Conservation (phyloP, 2,329 filamentous ascomycete species). For the Didymellaceae sp. region DNA sequence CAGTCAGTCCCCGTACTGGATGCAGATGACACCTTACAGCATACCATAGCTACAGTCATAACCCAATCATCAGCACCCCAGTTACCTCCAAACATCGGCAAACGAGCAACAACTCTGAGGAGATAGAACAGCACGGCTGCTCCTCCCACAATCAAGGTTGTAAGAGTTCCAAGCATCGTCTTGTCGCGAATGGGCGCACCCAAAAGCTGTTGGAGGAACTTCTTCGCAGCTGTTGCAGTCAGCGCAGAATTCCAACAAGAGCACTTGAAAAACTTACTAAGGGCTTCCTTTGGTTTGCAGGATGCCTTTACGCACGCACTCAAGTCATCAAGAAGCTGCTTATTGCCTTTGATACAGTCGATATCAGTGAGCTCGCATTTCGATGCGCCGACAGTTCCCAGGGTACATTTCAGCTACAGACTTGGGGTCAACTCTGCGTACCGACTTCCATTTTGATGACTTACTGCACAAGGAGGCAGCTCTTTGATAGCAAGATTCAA, state of each 20-base stretch:
- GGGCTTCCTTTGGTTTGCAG: slow-evolving; percentile 34
- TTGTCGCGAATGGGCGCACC: slow-evolving; percentile 45
- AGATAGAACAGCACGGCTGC: slow-evolving; percentile 44
- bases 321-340: slow-evolving; percentile 23
- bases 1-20: neutral
- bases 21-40: slow-evolving; percentile 10
- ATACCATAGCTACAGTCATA: slow-evolving; percentile 34
- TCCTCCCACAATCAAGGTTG: slow-evolving; percentile 45
- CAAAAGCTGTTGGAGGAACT: slow-evolving; percentile 38
- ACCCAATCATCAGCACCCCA: slow-evolving; percentile 51
- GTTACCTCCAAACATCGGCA: slow-evolving; percentile 44
- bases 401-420: slow-evolving; percentile 31
- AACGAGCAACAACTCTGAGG: slow-evolving; percentile 45
- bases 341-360: slow-evolving; percentile 31
- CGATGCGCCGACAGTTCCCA: slow-evolving; percentile 27
- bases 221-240: slow-evolving; percentile 45
- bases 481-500: slow-evolving; percentile 14
- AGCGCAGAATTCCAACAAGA: neutral
- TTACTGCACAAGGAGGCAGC: slow-evolving; percentile 20
- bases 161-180: slow-evolving; percentile 44
- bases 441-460: neutral
- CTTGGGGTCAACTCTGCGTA: neutral
- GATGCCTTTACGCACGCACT: slow-evolving; percentile 26
- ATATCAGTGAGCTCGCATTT: slow-evolving; percentile 34
- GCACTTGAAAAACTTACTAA: slow-evolving; percentile 26